A percentile compares a stretch with the other conserved stretches of the same genome.
phyloP scores from a whole-genome alignment of 768 basidiomycete genomes.

The Thelephora aurantiotincta region DNA sequence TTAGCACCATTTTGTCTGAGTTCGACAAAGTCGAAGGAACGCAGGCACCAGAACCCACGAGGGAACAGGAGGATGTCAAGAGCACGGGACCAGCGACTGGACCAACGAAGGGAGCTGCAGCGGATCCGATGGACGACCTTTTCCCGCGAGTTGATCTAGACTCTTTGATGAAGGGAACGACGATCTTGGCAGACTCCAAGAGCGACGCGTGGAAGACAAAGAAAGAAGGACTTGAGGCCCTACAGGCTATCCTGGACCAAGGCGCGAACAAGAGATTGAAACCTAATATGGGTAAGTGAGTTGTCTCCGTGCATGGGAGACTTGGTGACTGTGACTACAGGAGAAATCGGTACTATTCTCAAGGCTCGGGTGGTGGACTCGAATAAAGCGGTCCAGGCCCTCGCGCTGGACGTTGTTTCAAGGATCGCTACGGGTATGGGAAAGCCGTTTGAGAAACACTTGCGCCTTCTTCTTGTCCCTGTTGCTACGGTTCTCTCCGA shows the following conservation, averaged over 20 bases:
- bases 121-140: slow-evolving; percentile 81
- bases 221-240: slow-evolving; percentile 83
- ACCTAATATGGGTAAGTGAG: slow-evolving; percentile 62
- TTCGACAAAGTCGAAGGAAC: slow-evolving; percentile 86
- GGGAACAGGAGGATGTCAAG: slow-evolving; percentile 64
- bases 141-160: slow-evolving; percentile 95
- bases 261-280: slow-evolving; percentile 88
- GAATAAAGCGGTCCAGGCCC: slow-evolving; percentile 85
- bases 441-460: slow-evolving; percentile 85
- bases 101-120: slow-evolving; percentile 19
- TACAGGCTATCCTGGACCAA: slow-evolving; percentile 79
- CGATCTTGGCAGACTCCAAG: slow-evolving; percentile 70
- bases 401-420: slow-evolving; percentile 82
- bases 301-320: background rate
- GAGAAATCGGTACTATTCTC: slow-evolving; percentile 80
- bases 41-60: slow-evolving; percentile 61
- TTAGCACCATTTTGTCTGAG: slow-evolving; percentile 79
- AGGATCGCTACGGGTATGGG: slow-evolving; percentile 93
- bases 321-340: slow-evolving; percentile 23
- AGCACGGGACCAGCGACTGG: slow-evolving; percentile 26
- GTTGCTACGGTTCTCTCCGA: slow-evolving; percentile 81
- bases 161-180: slow-evolving; percentile 66
- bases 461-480: slow-evolving; percentile 59
- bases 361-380: slow-evolving; percentile 84
- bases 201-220: slow-evolving; percentile 95